These are phyloP conservation scores for Cupressus sempervirens DNA, from an alignment of 75 land plant species.

Conservation along the genomic window DNA sequence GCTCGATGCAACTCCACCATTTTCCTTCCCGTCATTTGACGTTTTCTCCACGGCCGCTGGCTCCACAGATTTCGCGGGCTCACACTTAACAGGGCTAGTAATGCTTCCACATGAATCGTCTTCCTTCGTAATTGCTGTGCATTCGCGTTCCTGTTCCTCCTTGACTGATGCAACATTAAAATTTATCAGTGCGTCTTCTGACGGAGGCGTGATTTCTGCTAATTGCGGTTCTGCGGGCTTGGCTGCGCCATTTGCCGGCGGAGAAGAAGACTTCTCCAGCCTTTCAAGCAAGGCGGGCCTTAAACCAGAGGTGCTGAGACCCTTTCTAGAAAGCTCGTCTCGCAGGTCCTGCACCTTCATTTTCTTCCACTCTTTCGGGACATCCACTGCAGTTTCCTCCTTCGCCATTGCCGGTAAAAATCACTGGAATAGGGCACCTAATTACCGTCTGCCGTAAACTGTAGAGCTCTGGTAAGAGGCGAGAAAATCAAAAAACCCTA, in stretches of 20 bases:
- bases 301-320: conserved; percentile 17
- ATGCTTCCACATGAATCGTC: neutral
- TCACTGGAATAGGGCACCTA: neutral
- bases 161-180: neutral
- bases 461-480: no score
- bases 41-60: neutral
- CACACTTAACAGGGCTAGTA: neutral
- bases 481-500: no score
- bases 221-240: neutral
- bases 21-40: neutral
- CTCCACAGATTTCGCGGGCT: neutral
- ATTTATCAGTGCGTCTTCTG: neutral
- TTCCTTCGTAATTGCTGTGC: neutral
- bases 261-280: conserved; percentile 9
- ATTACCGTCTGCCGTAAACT: neutral
- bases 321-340: conserved; percentile 21
- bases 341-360: conserved; percentile 29
- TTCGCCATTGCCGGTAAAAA: neutral
- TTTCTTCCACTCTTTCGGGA: conserved; percentile 26
- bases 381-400: neutral
- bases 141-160: neutral
- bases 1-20: neutral
- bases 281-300: conserved; percentile 15
- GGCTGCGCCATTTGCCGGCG: neutral
- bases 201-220: neutral